A percentile compares a stretch with the other conserved stretches of the same genome.
phyloP scores from a whole-genome alignment of 1,284 basidiomycete genomes.

The Pseudomicrostroma phylloplanum region DNA sequence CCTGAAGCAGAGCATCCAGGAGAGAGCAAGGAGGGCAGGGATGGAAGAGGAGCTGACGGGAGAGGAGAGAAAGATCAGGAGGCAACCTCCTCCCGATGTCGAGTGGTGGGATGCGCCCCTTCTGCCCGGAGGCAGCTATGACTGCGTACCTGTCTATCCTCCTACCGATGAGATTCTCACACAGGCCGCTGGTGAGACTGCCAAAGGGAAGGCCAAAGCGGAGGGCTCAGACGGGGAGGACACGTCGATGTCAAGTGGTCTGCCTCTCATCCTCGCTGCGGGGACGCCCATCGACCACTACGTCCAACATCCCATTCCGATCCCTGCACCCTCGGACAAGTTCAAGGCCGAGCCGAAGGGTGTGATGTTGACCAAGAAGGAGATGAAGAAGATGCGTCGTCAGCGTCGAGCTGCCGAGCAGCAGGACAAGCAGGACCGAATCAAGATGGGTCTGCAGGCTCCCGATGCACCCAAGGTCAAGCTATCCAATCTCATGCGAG shows the following conservation, averaged over 20 bases:
- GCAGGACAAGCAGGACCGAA: conserved; percentile 88
- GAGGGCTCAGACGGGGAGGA: conserved; percentile 37
- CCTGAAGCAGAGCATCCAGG: conserved; percentile 84
- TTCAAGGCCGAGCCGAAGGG: conserved; percentile 60
- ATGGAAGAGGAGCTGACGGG: conserved; percentile 84
- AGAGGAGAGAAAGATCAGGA: conserved; percentile 68
- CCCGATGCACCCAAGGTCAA: conserved; percentile 95
- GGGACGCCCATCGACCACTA: conserved; percentile 81
- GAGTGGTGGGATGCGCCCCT: conserved; percentile 97
- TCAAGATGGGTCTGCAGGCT: conserved; percentile 90
- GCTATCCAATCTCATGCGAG: conserved; percentile 93
- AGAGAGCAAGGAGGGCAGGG: conserved; percentile 84
- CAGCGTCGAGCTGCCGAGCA: conserved; percentile 79
- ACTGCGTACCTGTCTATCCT: conserved; percentile 56
- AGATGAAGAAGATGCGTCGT: conserved; percentile 94
- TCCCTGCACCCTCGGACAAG: conserved; percentile 82
- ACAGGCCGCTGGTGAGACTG: conserved; percentile 58
- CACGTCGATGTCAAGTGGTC: background rate
- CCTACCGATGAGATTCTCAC: conserved; percentile 47
- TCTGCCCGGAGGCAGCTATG: conserved; percentile 72
- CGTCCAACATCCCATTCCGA: conserved; percentile 93
- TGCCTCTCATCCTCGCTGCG: conserved; percentile 32
- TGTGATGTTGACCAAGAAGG: conserved; percentile 56
- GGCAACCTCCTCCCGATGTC: conserved; percentile 74
- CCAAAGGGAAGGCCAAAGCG: conserved; percentile 39